These are phyloP conservation scores for Apophysomyces ossiformis DNA, from an alignment of 371 early-diverging fungal species.

Conservation along the genomic window DNA sequence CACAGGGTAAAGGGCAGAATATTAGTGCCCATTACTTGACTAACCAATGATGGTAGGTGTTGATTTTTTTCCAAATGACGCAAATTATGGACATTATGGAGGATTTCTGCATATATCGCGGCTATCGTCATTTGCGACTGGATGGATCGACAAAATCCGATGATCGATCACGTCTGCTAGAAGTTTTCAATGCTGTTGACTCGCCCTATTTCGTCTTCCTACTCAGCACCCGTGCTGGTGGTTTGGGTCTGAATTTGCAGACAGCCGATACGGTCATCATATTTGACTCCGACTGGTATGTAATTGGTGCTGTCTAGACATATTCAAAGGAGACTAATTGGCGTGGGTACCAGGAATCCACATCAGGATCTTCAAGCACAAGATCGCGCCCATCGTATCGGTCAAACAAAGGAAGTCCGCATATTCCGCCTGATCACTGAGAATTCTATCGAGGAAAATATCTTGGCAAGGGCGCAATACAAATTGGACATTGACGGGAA, in stretches of 20 bases:
- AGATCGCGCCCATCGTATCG: slow-evolving; percentile 99
- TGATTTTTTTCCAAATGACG: slow-evolving; percentile 99
- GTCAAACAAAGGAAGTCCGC: slow-evolving; percentile 99
- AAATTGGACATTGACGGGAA: slow-evolving; percentile 98
- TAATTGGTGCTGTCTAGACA: neutral
- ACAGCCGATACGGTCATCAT: slow-evolving; percentile 99
- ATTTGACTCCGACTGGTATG: slow-evolving; percentile 98
- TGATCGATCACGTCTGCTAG: slow-evolving; percentile 85
- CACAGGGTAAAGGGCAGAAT: slow-evolving; percentile 69
- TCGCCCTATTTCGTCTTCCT: slow-evolving; percentile 93
- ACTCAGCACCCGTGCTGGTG: slow-evolving; percentile 99
- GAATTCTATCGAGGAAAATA: slow-evolving; percentile 96
- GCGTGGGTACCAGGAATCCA: slow-evolving; percentile 77
- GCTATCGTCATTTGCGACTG: slow-evolving; percentile 85
- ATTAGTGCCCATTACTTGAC: neutral
- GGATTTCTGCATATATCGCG: slow-evolving; percentile 86
- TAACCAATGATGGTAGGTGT: slow-evolving; percentile 43
- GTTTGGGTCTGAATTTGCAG: slow-evolving; percentile 98
- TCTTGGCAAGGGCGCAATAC: slow-evolving; percentile 95
- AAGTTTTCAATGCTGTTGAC: slow-evolving; percentile 83
- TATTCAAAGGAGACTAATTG: slow-evolving; percentile 18
- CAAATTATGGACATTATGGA: slow-evolving; percentile 97
- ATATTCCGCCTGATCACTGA: slow-evolving; percentile 97
- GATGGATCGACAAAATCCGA: slow-evolving; percentile 97
- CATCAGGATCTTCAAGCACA: slow-evolving; percentile 99